phyloP scores from a whole-genome alignment of 768 basidiomycete genomes.

The Psilocybe cubensis region DNA sequence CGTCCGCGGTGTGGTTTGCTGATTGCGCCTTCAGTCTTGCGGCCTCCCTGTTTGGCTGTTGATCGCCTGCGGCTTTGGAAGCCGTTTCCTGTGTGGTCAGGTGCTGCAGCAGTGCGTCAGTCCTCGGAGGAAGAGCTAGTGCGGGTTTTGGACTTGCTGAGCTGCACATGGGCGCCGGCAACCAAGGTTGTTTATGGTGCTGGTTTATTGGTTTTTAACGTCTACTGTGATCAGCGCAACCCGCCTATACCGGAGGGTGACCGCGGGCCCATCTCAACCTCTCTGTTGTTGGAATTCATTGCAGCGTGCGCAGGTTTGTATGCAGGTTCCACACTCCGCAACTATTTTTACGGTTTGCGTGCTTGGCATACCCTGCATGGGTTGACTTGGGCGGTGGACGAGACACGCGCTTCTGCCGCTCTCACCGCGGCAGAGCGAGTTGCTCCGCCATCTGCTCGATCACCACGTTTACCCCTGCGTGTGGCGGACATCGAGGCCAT shows the following conservation, averaged over 20 bases:
- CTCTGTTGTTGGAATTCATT: constrained; percentile 33
- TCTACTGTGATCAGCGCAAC: constrained; percentile 36
- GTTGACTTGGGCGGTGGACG: constrained; percentile 29
- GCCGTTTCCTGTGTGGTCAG: constrained; percentile 20
- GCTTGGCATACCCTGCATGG: constrained; percentile 54
- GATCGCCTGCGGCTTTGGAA: constrained; percentile 30
- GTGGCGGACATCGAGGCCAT: constrained; percentile 24
- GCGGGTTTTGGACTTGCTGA: not conserved
- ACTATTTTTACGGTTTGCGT: constrained; percentile 39
- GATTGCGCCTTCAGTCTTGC: not conserved
- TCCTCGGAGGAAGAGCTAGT: not conserved
- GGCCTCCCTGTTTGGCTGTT: constrained; percentile 10
- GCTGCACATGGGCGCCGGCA: not conserved
- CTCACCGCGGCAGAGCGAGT: constrained; percentile 32
- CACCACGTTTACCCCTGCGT: constrained; percentile 34
- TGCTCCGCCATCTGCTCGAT: constrained; percentile 32
- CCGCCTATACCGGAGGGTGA: constrained; percentile 31
- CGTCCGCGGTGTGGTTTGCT: not conserved
- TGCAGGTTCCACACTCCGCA: constrained; percentile 33
- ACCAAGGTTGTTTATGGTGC: not conserved
- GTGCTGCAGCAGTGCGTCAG: not conserved
- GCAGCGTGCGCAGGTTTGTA: constrained; percentile 33
- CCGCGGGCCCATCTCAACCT: constrained; percentile 27
- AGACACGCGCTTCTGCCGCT: constrained; percentile 25
- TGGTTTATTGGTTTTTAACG: constrained; percentile 39